phyloP scores from a whole-genome alignment of 352 stramenopile species.

The Globisporangium spiculum region DNA sequence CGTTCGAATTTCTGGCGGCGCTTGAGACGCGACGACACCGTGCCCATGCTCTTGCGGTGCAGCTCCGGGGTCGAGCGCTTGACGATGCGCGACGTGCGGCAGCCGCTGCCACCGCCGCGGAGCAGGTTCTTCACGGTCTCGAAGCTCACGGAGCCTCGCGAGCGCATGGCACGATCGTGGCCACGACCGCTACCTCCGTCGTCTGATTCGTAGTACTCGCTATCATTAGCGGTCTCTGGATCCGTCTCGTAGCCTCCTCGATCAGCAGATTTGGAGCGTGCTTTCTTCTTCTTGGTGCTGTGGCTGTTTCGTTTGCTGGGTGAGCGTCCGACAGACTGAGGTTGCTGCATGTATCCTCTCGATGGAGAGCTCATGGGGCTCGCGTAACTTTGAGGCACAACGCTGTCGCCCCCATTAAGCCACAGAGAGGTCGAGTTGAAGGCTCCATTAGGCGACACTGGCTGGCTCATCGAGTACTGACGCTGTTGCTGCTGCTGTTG shows the following conservation, averaged over 20 bases:
- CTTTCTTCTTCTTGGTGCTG: slow-evolving; percentile 3
- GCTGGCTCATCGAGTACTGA: slow-evolving; percentile 8
- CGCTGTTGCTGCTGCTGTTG: background rate
- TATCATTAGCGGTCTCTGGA: slow-evolving; percentile 2
- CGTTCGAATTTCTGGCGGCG: slow-evolving; percentile 59
- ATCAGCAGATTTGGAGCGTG: slow-evolving; percentile 17
- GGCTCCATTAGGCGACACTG: background rate
- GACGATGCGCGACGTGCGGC: slow-evolving; percentile 31
- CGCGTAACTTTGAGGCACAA: background rate
- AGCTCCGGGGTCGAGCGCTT: slow-evolving; percentile 28
- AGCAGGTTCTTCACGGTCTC: slow-evolving; percentile 60
- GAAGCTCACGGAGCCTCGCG: slow-evolving; percentile 52
- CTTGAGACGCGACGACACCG: slow-evolving; percentile 64
- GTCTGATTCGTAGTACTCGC: background rate
- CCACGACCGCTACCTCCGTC: background rate
- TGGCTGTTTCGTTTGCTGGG: slow-evolving; percentile 3
- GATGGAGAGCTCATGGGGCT: slow-evolving; percentile 5
- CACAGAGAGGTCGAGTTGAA: slow-evolving; percentile 8
- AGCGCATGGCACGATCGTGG: slow-evolving; percentile 5
- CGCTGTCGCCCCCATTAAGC: background rate
- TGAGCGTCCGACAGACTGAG: background rate
- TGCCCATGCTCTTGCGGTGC: slow-evolving; percentile 52
- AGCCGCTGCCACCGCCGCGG: slow-evolving; percentile 39
- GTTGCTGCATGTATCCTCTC: background rate
- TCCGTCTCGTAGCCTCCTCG: slow-evolving; percentile 15